These are phyloP conservation scores for Ustilago shanxiensis DNA, from an alignment of 1,284 basidiomycete genomes.

Conservation along the genomic window DNA sequence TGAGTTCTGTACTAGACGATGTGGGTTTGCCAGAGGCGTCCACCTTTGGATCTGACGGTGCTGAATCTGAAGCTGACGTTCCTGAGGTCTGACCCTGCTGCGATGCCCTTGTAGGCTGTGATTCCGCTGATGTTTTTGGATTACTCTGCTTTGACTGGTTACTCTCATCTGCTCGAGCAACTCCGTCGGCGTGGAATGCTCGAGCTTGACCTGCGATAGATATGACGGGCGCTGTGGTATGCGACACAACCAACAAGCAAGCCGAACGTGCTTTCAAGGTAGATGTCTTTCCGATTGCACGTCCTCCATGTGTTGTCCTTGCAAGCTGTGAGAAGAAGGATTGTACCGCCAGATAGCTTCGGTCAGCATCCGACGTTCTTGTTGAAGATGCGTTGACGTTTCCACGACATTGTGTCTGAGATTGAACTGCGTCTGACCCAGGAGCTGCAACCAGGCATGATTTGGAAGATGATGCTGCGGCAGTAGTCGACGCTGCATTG, in stretches of 20 bases:
- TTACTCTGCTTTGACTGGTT: not conserved
- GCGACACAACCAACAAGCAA: not conserved
- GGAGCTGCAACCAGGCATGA: not conserved
- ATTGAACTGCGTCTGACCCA: not conserved
- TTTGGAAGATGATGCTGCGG: not conserved
- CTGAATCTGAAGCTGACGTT: not conserved
- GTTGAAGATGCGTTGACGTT: not conserved
- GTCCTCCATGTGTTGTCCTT: not conserved
- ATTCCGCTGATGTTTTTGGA: not conserved
- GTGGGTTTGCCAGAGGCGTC: not conserved
- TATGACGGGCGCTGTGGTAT: not conserved
- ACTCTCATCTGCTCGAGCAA: slow-evolving; percentile 5
- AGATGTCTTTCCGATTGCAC: not conserved
- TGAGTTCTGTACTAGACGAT: slow-evolving; percentile 28
- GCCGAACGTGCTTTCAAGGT: too few species aligned
- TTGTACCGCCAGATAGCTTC: slow-evolving; percentile 33
- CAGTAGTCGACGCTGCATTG: not conserved
- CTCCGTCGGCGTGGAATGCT: slow-evolving; percentile 16
- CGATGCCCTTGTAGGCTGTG: not conserved
- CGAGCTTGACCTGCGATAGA: slow-evolving; percentile 21
- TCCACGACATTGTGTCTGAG: not conserved
- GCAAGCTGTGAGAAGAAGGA: slow-evolving; percentile 26
- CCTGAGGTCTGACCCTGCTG: not conserved
- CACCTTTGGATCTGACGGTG: not conserved
- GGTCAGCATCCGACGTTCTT: not conserved